Evolutionary conservation across 1,139 yeast genomes (phyloP).

Genomic region (Nematodospora anomalae): DNA sequence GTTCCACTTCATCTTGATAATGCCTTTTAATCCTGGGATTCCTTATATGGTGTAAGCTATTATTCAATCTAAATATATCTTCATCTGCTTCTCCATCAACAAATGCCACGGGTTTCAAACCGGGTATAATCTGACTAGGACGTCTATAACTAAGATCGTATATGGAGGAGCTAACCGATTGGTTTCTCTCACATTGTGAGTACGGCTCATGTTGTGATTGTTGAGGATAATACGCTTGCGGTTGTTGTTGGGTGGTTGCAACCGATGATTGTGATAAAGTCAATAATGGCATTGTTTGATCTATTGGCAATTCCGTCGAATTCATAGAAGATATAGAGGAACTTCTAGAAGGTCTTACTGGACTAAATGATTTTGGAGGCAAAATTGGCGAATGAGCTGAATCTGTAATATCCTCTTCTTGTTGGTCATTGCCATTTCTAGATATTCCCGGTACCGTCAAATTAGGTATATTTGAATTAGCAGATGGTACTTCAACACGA

Average conservation of each 20-base stretch:
- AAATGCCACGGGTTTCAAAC: constrained; percentile 12
- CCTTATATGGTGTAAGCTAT: constrained; percentile 28
- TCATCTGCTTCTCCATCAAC: constrained; percentile 9
- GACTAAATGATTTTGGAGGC: constrained; percentile 6
- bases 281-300: constrained; percentile 42
- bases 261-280: constrained; percentile 32
- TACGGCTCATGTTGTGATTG: not conserved
- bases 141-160: constrained; percentile 26
- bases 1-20: constrained; percentile 21
- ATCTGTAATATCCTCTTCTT: constrained; percentile 22
- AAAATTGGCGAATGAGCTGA: constrained; percentile 15
- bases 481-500: constrained; percentile 1
- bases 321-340: constrained; percentile 11
- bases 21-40: constrained; percentile 40
- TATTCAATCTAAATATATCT: constrained; percentile 14
- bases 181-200: constrained; percentile 11
- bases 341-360: constrained; percentile 3
- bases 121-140: constrained; percentile 16
- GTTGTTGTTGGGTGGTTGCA: constrained; percentile 8
- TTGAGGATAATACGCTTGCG: not conserved
- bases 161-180: constrained; percentile 30
- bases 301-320: constrained; percentile 26
- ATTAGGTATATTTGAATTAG: constrained; percentile 1
- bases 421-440: constrained; percentile 1
- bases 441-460: constrained; percentile 2